Conservation (phyloP, 2,329 filamentous ascomycete genomes). For the Corniculantispora saksenae region DNA sequence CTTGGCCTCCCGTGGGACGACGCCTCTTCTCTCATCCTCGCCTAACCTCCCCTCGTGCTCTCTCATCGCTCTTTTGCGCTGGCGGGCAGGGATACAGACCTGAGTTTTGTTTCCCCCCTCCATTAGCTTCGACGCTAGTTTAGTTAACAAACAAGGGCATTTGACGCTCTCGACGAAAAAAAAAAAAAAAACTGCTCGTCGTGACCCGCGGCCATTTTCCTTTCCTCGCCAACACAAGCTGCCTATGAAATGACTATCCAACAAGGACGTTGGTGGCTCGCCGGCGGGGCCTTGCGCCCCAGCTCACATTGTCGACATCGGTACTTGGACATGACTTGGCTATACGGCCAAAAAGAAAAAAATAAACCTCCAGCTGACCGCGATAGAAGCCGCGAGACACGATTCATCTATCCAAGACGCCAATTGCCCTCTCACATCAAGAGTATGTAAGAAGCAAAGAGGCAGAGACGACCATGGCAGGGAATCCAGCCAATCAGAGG, state of each 20-base stretch:
- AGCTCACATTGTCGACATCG: too few relatives aligned
- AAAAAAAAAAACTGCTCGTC: too few relatives aligned
- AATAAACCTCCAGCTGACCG: too few relatives aligned
- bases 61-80: neutral
- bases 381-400: neutral
- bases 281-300: too few relatives aligned
- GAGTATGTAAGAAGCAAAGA: conserved; percentile 7
- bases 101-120: neutral
- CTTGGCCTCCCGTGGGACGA: neutral
- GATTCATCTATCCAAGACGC: neutral
- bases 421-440: neutral
- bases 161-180: neutral
- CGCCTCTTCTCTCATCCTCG: neutral
- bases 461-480: too few relatives aligned
- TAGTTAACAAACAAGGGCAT: neutral
- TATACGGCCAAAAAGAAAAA: too few relatives aligned
- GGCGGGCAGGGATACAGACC: neutral
- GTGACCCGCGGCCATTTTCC: neutral
- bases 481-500: conserved; percentile 14
- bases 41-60: neutral
- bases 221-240: neutral
- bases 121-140: neutral
- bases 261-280: too few relatives aligned
- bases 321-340: too few relatives aligned
- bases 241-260: too few relatives aligned